Evolutionary conservation across 164 flowering plant species (phyloP).

Genomic region (Protea cynaroides): DNA sequence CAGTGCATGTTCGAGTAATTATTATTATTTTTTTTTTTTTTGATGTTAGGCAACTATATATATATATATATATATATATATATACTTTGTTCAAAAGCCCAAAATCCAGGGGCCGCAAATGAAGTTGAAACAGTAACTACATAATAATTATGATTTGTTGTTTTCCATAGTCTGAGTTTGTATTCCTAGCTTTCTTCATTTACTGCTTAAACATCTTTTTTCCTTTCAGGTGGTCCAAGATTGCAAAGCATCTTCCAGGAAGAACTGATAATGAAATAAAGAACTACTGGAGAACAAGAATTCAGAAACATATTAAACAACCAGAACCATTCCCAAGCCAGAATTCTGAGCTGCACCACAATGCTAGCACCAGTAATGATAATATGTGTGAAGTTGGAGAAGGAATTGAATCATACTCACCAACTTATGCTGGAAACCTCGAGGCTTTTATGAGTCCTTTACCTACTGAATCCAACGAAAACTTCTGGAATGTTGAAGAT

Average conservation of each 20-base stretch:
- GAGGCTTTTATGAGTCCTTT: conserved; percentile 18
- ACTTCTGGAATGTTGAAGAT: conserved; percentile 64
- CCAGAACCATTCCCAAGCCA: conserved; percentile 30
- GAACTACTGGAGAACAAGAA: conserved; percentile 74
- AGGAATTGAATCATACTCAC: conserved; percentile 32
- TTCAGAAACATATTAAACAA: conserved; percentile 69
- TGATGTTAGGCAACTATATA: too few relatives aligned
- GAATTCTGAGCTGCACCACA: conserved; percentile 15
- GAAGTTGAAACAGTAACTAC: too few relatives aligned
- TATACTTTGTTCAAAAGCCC: too few relatives aligned
- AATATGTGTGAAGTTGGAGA: conserved; percentile 16
- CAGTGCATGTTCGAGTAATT: too few relatives aligned
- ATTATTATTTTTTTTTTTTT: too few relatives aligned
- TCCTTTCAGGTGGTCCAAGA: conserved; percentile 65
- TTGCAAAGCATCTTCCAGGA: conserved; percentile 75
- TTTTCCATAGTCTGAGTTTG: background rate
- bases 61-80: too few relatives aligned
- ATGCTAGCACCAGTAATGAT: conserved; percentile 37
- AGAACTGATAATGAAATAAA: conserved; percentile 78
- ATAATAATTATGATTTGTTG: too few relatives aligned
- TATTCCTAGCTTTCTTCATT: conserved; percentile 17
- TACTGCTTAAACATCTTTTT: background rate
- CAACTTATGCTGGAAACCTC: conserved; percentile 22
- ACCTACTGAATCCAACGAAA: conserved; percentile 32
- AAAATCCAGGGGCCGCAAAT: too few relatives aligned